Evolutionary conservation across 371 early-diverging fungal species (phyloP).

Genomic region (Rhizopus sp.): DNA sequence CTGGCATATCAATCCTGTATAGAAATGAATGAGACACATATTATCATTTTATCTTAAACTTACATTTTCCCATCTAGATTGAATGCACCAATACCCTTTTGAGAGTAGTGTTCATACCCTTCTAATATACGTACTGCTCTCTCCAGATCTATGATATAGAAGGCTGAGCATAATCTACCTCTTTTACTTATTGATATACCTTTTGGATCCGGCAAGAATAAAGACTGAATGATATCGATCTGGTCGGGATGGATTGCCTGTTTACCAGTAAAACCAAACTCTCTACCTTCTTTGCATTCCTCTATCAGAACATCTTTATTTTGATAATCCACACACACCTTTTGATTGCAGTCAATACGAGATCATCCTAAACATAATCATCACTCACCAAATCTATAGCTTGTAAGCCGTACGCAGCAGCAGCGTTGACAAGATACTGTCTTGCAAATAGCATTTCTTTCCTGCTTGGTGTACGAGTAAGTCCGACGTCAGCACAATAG

Average conservation of each 20-base stretch:
- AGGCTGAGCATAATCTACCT: background rate
- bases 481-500: constrained; percentile 85
- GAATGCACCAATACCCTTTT: constrained; percentile 87
- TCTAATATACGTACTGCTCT: constrained; percentile 66
- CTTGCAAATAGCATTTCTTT: constrained; percentile 81
- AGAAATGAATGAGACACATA: constrained; percentile 50
- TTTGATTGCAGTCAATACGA: background rate
- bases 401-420: constrained; percentile 83
- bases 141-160: constrained; percentile 49
- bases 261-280: constrained; percentile 94
- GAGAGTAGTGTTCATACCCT: constrained; percentile 64
- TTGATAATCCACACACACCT: constrained; percentile 87
- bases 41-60: background rate
- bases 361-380: background rate
- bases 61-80: constrained; percentile 78
- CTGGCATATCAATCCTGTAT: constrained; percentile 68
- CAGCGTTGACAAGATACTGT: constrained; percentile 77
- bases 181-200: constrained; percentile 39
- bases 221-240: constrained; percentile 76
- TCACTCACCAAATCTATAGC: constrained; percentile 82
- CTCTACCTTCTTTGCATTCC: constrained; percentile 84
- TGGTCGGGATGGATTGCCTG: constrained; percentile 94
- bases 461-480: constrained; percentile 72
- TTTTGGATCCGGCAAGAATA: constrained; percentile 73
- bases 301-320: constrained; percentile 64